Base-by-base conservation (phyloP, 176 grass and related monocot genomes). In the Oropetium thomaeum region DNA sequence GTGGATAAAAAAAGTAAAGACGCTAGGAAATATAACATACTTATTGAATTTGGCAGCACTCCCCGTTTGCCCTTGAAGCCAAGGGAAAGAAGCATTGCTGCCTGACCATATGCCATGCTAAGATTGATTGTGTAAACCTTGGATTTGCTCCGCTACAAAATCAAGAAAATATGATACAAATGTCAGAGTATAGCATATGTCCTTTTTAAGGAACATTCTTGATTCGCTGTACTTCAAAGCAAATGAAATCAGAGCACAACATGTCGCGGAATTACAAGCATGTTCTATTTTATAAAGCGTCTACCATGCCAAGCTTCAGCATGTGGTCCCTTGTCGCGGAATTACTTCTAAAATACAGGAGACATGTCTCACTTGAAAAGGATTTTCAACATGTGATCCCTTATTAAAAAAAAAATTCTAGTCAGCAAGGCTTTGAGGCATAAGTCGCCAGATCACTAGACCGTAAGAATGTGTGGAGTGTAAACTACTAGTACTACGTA, bases 91-190 rank as follows among this genome's bases (percentile, higher is more conserved):
- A 98, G 89, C 91, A 98, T 89, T 8, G 86, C 91, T 34, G 91
- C 96, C 44, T 91, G 86, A 35, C 96, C 96, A 86, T 98, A 92
- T 20, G 96, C 91, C 88, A 90, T 83, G 76, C 89, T 93, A 23
- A 88, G 71, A 72, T 98, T 98, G 65, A 98, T 81, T 7, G 96
- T 98, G 70, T 98, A 91, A 10, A 98, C 91, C 49, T 94, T 88
- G 25, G 96, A 84, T 92, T 87, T 94, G 70, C 83, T 85, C 62
- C 86, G 55, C 96, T 98, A 60, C 28, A 42, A 31, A 16, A 76
- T 27, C 20, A 85, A 83, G 3, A 78, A 65, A 49, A 55, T 38
- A 67, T 1, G 10, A 74, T 34, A 29, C 0, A 58, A 17, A 80
- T 48, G 12, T 57, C 82, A 72, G 71, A 47, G 20, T 44, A 28